Conservation (phyloP, 2,329 filamentous ascomycete species). For the Septoria petroselini region DNA sequence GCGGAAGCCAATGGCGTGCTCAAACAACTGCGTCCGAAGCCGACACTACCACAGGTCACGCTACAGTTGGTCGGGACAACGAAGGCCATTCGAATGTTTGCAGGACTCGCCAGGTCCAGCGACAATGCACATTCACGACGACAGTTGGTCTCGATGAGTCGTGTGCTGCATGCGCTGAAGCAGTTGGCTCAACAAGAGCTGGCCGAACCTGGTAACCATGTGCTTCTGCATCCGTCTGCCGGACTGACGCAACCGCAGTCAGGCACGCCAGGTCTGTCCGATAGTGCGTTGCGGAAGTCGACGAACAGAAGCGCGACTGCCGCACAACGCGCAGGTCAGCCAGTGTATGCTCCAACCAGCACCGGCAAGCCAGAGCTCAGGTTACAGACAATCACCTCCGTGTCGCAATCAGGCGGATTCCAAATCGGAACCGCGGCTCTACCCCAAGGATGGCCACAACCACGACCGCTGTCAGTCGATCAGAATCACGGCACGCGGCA, state of each 20-base stretch:
- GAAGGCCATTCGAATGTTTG: conserved; percentile 22
- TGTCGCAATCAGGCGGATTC: conserved; percentile 22
- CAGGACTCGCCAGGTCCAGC: conserved; percentile 12
- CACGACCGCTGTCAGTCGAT: neutral
- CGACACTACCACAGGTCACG: conserved; percentile 19
- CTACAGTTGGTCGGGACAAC: conserved; percentile 21
- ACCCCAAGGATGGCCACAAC: conserved; percentile 22
- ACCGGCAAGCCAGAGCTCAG: conserved; percentile 7
- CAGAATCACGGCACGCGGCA: neutral
- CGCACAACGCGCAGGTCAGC: conserved; percentile 3
- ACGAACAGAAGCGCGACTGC: neutral
- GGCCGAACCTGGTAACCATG: neutral
- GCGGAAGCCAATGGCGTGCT: conserved; percentile 11
- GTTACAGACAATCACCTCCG: conserved; percentile 31
- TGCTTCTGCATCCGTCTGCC: neutral
- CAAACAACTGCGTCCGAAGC: neutral
- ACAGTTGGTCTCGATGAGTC: conserved; percentile 8
- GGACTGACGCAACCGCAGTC: neutral
- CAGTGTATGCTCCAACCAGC: neutral
- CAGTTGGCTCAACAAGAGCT: neutral
- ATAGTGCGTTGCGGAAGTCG: neutral
- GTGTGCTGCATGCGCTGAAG: neutral
- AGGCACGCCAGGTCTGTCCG: neutral
- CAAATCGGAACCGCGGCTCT: conserved; percentile 12
- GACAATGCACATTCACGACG: conserved; percentile 1